Evolutionary conservation across 2,329 filamentous ascomycete genomes (phyloP), one percentile per base, ranked within the genome.

Genomic region (Hypoxylon rubiginosum): DNA sequence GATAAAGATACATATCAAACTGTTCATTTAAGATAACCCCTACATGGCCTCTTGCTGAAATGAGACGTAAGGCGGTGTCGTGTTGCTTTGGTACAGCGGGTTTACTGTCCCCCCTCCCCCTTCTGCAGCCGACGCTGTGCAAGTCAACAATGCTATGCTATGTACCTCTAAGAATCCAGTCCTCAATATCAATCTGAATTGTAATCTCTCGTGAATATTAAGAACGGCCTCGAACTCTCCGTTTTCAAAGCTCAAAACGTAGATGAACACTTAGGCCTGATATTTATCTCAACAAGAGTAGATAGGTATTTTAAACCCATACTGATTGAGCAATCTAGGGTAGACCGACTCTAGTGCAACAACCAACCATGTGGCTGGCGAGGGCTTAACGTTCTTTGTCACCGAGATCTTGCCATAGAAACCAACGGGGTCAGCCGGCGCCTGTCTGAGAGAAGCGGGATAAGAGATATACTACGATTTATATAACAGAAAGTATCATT

Each of bases 111-210:
- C 52, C 41, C 39, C 15, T 26, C 15, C 15, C 32, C 15, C 41
- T 11, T 48, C 49, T 55, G 24, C 39, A 50, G 19, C 5, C 34
- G 39, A 58, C 30, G 41, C 53, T 58, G 49, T 53, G 62, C 58
- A 61, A 36, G 45, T 30, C 19, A 58, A 50, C 49, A 52, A 28
- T 41, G 15, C 11, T 45, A 28, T 41, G 15, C 11, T 45, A 45
- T 41, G 9, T 36, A 39, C 10, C 13, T 43, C 11, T 41, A 17
- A 43, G 39, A 17, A 43, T 21, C 39, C 39, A 43, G 17, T 21
- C 19, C 17, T 13, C 39, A 43, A 48, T 21, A 43, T 43, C 19
- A 21, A 19, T 43, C 1, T 24, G 10, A 48, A 28, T 1, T 19
- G 10, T 19, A 48, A 28, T 48, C n/a, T 48, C 43, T 48, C n/a